These are phyloP conservation scores for Cutaneotrichosporon spelunceum DNA, from an alignment of 1,284 basidiomycete species.

Conservation along the genomic window DNA sequence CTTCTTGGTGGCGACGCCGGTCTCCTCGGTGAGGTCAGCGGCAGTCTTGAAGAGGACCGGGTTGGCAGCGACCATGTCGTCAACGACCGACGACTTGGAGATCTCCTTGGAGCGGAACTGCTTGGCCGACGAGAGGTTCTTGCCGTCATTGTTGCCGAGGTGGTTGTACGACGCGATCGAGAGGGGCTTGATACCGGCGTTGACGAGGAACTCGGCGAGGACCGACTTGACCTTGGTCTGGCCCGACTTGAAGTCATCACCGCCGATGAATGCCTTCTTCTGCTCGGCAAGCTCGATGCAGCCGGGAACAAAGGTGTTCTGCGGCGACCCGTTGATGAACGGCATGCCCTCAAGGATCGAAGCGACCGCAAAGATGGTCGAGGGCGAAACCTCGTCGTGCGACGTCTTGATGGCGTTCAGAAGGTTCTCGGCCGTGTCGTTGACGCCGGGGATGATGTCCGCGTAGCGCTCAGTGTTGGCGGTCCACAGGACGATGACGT, in stretches of 20 bases:
- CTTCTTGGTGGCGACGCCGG: slow-evolving; percentile 59
- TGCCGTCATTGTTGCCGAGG: slow-evolving; percentile 96
- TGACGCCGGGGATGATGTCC: slow-evolving; percentile 88
- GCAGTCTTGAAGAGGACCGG: slow-evolving; percentile 74
- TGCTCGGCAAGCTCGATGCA: slow-evolving; percentile 89
- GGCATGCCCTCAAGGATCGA: slow-evolving; percentile 92
- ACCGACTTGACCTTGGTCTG: slow-evolving; percentile 94
- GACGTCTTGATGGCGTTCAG: slow-evolving; percentile 77
- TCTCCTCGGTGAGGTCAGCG: slow-evolving; percentile 48
- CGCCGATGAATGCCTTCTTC: slow-evolving; percentile 87
- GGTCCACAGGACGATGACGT: slow-evolving; percentile 91
- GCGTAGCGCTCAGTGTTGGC: slow-evolving; percentile 99
- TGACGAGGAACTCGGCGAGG: slow-evolving; percentile 95
- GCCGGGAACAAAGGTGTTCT: slow-evolving; percentile 99
- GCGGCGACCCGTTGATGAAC: slow-evolving; percentile 96
- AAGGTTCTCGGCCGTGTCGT: slow-evolving; percentile 89
- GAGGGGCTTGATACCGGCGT: slow-evolving; percentile 97
- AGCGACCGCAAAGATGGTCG: slow-evolving; percentile 91
- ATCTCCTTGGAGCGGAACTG: slow-evolving; percentile 99
- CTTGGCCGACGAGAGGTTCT: slow-evolving; percentile 83
- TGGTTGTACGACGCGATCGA: slow-evolving; percentile 98
- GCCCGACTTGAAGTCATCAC: slow-evolving; percentile 95
- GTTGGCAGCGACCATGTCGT: slow-evolving; percentile 95
- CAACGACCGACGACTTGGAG: slow-evolving; percentile 92
- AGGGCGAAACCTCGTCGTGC: slow-evolving; percentile 91